phyloP scores from a whole-genome alignment of 306 rosid genomes.

The Acacia melanoxylon region DNA sequence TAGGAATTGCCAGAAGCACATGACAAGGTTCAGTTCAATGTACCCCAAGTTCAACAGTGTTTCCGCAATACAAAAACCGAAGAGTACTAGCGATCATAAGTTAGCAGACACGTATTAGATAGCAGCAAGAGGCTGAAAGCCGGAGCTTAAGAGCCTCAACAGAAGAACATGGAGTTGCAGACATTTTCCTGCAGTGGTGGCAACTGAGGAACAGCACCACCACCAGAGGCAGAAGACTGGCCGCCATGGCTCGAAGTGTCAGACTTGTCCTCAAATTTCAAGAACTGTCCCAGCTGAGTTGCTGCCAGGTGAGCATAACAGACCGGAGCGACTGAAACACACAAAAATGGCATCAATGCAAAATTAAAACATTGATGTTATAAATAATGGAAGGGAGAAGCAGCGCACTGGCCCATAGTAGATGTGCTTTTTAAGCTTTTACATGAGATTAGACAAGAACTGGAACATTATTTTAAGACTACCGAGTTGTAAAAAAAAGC shows the following conservation, averaged over 20 bases:
- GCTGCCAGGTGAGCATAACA: conserved; percentile 97
- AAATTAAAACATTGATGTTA: not conserved
- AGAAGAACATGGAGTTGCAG: conserved; percentile 79
- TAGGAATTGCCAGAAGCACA: not conserved
- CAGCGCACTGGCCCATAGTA: not conserved
- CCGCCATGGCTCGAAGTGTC: conserved; percentile 96
- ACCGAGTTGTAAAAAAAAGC: not conserved
- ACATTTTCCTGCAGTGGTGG: conserved; percentile 73
- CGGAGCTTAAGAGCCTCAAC: conserved; percentile 36
- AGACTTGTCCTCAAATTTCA: conserved; percentile 78
- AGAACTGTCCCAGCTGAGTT: conserved; percentile 68
- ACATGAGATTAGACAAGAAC: not conserved
- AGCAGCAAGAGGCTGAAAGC: not conserved
- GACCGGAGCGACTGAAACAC: conserved; percentile 75
- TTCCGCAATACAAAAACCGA: not conserved
- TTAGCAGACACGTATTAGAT: not conserved
- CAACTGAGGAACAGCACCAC: conserved; percentile 82
- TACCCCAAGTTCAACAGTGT: not conserved
- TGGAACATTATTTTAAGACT: not conserved
- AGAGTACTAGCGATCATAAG: not conserved
- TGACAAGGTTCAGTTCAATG: conserved; percentile 2
- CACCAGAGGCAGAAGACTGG: conserved; percentile 49
- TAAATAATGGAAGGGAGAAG: not conserved
- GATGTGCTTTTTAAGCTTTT: not conserved
- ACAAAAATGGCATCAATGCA: not conserved